These are phyloP conservation scores for Tuber calosporum DNA, from an alignment of 495 filamentous ascomycete species.

Conservation along the genomic window DNA sequence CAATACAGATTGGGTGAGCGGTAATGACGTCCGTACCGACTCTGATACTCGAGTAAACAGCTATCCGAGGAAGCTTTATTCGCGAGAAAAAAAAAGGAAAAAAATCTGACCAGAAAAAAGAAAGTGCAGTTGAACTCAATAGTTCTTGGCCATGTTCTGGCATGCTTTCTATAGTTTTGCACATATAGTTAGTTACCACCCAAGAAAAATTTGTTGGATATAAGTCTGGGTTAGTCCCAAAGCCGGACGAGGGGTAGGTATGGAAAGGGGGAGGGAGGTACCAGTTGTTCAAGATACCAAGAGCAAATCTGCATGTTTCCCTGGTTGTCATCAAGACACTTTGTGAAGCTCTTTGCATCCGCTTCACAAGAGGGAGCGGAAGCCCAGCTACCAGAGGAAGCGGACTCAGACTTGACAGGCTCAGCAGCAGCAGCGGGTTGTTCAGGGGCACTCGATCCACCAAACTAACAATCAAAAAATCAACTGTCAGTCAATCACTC, in stretches of 20 bases:
- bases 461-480: constrained; percentile 53
- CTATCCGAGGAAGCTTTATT: not conserved
- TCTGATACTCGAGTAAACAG: not conserved
- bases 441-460: constrained; percentile 59
- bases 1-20: not conserved
- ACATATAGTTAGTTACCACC: constrained; percentile 40
- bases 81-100: not conserved
- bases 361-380: constrained; percentile 57
- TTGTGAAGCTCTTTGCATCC: constrained; percentile 78
- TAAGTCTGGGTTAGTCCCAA: not conserved
- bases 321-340: constrained; percentile 88
- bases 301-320: constrained; percentile 92
- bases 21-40: not conserved
- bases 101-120: not conserved
- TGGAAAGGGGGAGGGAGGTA: constrained; percentile 34
- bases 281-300: constrained; percentile 96
- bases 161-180: constrained; percentile 65
- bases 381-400: constrained; percentile 44
- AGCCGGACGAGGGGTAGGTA: not conserved
- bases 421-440: constrained; percentile 46
- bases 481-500: constrained; percentile 35
- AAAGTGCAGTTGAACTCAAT: constrained; percentile 49
- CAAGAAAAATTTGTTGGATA: constrained; percentile 7
- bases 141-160: constrained; percentile 79
- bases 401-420: constrained; percentile 44